Evolutionary conservation across 352 stramenopile species (phyloP).

Genomic region (Peronospora tabacina): DNA sequence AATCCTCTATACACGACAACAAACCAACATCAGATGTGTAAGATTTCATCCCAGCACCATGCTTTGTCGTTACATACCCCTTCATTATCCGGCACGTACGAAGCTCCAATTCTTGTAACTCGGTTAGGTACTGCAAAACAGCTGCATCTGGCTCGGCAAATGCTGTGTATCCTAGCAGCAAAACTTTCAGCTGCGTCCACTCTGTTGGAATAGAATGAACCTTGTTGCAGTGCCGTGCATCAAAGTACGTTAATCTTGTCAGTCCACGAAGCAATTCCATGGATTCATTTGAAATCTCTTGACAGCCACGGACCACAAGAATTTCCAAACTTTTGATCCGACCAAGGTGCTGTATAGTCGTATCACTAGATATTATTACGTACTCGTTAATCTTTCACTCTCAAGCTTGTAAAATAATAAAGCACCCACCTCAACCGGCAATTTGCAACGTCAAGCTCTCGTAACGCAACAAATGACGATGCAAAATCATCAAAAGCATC

Average conservation of each 20-base stretch:
- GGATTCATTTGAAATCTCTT: conserved; percentile 28
- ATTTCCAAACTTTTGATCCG: conserved; percentile 31
- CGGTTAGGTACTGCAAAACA: conserved; percentile 42
- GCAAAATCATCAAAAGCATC: conserved; percentile 39
- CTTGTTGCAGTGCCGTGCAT: conserved; percentile 56
- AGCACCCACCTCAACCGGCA: conserved; percentile 38
- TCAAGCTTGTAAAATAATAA: background rate
- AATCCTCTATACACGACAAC: conserved; percentile 37
- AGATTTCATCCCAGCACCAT: background rate
- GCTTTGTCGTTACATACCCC: conserved; percentile 29
- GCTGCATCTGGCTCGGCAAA: conserved; percentile 60
- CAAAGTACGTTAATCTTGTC: conserved; percentile 46
- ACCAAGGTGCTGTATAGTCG: conserved; percentile 27
- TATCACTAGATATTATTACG: conserved; percentile 21
- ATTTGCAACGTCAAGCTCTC: conserved; percentile 46
- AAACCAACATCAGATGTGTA: conserved; percentile 2
- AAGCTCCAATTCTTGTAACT: conserved; percentile 57
- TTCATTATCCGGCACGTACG: conserved; percentile 61
- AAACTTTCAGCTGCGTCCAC: conserved; percentile 46
- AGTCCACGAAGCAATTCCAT: conserved; percentile 29
- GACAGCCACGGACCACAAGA: conserved; percentile 43
- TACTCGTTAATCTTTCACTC: background rate
- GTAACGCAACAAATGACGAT: conserved; percentile 30
- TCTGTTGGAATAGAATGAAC: conserved; percentile 42
- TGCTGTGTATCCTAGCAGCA: conserved; percentile 49